phyloP scores from a whole-genome alignment of 23 red algal genomes.

The Gracilaria domingensis region DNA sequence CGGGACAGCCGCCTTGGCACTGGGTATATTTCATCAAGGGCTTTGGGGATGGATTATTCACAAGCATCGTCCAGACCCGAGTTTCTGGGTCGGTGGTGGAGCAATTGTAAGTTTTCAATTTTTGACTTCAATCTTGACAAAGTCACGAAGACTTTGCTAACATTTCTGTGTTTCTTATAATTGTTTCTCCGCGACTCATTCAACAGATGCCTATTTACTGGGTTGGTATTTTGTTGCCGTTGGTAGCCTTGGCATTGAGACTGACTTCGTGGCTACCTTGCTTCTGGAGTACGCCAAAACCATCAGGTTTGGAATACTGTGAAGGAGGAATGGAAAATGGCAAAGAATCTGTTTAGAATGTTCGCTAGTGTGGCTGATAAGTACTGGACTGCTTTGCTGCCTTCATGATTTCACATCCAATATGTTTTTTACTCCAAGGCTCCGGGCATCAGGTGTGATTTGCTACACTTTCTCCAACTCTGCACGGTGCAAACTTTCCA shows the following conservation, averaged over 20 bases:
- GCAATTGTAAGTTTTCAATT: conserved; percentile 52
- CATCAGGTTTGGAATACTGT: background rate
- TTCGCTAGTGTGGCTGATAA: no score
- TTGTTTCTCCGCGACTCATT: background rate
- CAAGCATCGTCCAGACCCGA: conserved; percentile 15
- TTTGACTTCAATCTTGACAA: no score
- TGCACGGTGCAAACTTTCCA: no score
- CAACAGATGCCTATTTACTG: conserved; percentile 50
- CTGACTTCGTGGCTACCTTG: conserved; percentile 37
- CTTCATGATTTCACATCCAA: no score
- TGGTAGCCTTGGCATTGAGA: background rate
- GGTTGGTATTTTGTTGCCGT: conserved; percentile 53
- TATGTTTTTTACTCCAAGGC: no score
- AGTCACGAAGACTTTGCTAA: no score
- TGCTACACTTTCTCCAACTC: no score
- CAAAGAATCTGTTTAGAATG: background rate
- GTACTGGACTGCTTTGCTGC: no score
- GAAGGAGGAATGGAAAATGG: background rate
- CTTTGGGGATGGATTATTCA: conserved; percentile 45
- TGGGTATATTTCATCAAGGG: conserved; percentile 33
- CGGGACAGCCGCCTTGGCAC: conserved; percentile 10
- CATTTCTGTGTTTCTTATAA: no score
- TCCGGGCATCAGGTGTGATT: no score
- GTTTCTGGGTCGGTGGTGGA: conserved; percentile 37
- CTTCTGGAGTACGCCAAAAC: background rate